phyloP scores from a whole-genome alignment of 441 rosid genomes.

The Brassica hybrid region DNA sequence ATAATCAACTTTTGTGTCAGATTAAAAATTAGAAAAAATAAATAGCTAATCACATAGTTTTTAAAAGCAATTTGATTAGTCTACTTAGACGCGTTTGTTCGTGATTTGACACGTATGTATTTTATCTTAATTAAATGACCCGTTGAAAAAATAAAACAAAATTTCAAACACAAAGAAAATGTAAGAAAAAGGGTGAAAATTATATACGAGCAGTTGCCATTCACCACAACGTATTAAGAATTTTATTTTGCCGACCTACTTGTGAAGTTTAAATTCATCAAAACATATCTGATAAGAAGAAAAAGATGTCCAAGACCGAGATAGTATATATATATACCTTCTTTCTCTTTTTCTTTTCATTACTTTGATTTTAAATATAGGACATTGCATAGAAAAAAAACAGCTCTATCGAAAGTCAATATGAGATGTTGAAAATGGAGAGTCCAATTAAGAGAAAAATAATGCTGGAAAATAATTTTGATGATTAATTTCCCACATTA shows the following conservation, averaged over 20 bases:
- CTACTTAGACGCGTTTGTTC: not conserved
- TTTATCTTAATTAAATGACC: not conserved
- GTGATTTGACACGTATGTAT: not conserved
- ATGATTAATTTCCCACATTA: constrained; percentile 27
- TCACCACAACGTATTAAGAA: not conserved
- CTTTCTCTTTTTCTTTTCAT: not conserved
- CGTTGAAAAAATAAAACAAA: not conserved
- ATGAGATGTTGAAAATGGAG: not conserved
- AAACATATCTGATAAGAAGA: constrained; percentile 4
- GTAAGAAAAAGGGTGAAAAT: not conserved
- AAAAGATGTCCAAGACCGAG: constrained; percentile 9
- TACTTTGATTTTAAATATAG: not conserved
- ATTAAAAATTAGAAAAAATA: not conserved
- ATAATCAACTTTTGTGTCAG: constrained; percentile 10
- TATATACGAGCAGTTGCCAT: constrained; percentile 17
- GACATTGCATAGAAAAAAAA: not conserved
- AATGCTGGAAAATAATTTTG: constrained; percentile 8
- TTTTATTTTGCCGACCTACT: constrained; percentile 8
- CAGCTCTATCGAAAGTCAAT: constrained; percentile 6
- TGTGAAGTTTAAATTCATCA: constrained; percentile 2
- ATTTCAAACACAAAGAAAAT: not conserved
- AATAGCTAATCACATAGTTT: not conserved
- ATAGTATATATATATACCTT: no score
- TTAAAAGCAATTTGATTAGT: constrained; percentile 8
- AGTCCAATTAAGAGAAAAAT: constrained; percentile 18